Conservation (phyloP, 2,329 filamentous ascomycete genomes). For the Dichotomopilus funicola region DNA sequence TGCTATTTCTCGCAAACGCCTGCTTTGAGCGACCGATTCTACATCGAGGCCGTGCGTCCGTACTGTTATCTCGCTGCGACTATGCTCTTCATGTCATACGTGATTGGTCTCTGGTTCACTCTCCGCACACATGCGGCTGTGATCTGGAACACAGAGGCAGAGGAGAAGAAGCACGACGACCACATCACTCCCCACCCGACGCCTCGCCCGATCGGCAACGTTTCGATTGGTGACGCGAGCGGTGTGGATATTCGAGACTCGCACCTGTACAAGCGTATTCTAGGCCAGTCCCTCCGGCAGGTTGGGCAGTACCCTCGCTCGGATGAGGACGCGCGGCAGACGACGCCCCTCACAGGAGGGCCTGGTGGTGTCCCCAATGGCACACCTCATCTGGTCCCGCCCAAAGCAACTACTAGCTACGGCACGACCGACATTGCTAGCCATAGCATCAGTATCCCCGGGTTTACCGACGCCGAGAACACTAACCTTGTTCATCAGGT, state of each 20-base stretch:
- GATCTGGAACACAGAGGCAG: conserved; percentile 84
- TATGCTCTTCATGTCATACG: conserved; percentile 84
- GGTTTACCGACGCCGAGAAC: conserved; percentile 77
- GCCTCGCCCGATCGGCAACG: conserved; percentile 29
- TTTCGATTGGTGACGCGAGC: conserved; percentile 40
- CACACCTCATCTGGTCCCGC: conserved; percentile 70
- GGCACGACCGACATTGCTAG: conserved; percentile 33
- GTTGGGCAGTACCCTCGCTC: conserved; percentile 59
- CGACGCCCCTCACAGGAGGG: conserved; percentile 28
- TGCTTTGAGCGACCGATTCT: conserved; percentile 80
- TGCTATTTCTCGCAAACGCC: conserved; percentile 92
- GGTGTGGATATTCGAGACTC: conserved; percentile 74
- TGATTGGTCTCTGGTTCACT: conserved; percentile 92
- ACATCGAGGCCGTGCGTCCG: conserved; percentile 80
- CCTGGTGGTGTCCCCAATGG: conserved; percentile 34
- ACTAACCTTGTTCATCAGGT: conserved; percentile 76
- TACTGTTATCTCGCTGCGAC: conserved; percentile 86
- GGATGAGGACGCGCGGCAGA: conserved; percentile 38
- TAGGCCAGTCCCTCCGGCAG: conserved; percentile 83
- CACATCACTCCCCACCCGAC: conserved; percentile 27
- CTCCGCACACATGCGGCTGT: conserved; percentile 91
- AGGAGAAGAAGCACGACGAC: conserved; percentile 66
- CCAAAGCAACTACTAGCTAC: conserved; percentile 47
- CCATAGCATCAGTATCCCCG: conserved; percentile 51
- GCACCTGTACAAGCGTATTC: conserved; percentile 84